Evolutionary conservation across 495 filamentous ascomycete genomes (phyloP).

Genomic region (Talaromyces trachyspermus): DNA sequence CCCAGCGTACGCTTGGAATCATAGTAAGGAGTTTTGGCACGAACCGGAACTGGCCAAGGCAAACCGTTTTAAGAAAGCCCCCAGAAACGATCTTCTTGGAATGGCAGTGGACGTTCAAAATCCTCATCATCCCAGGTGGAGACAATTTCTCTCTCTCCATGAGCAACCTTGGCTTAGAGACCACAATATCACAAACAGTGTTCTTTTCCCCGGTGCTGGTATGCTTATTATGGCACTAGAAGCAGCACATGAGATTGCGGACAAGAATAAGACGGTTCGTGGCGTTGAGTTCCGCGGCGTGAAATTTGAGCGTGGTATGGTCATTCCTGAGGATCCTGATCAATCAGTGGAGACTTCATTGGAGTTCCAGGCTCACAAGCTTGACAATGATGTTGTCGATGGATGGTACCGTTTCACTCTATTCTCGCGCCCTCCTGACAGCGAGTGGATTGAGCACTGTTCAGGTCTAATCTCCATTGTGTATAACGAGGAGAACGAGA

Average conservation of each 20-base stretch:
- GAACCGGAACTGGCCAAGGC: conserved; percentile 23
- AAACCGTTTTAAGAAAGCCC: conserved; percentile 18
- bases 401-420: conserved; percentile 5
- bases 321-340: not conserved
- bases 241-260: conserved; percentile 9
- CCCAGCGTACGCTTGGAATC: conserved; percentile 29
- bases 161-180: conserved; percentile 27
- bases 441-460: too few species aligned
- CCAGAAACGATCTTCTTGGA: conserved; percentile 24
- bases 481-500: too few species aligned
- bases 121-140: conserved; percentile 24
- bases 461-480: too few species aligned
- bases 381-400: not conserved
- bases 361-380: not conserved
- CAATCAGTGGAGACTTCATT: not conserved
- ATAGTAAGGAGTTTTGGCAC: conserved; percentile 24
- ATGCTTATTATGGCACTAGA: conserved; percentile 31
- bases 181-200: conserved; percentile 18
- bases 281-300: not conserved
- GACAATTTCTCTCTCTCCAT: conserved; percentile 22
- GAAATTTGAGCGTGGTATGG: not conserved
- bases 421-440: too few species aligned
- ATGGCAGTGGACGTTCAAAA: conserved; percentile 17
- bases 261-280: not conserved
- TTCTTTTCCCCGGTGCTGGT: conserved; percentile 27